Evolutionary conservation across 345 rosid genomes (phyloP), one percentile per base, ranked within the genome.

Genomic region (Pistacia vera): DNA sequence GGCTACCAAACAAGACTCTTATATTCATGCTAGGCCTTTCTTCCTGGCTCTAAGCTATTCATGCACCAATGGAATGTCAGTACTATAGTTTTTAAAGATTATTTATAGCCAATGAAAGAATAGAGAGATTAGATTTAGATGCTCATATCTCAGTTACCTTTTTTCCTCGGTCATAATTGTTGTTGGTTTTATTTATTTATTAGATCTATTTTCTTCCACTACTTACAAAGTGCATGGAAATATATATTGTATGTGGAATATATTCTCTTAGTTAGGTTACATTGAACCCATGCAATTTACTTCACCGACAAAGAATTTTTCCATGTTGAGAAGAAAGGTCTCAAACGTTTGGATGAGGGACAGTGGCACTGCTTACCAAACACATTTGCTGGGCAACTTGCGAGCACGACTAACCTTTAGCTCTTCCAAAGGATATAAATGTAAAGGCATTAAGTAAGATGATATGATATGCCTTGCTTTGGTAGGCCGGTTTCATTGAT

Each of bases 261-360:
- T 58, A 72, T 78, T 78, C 77, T 70, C 16, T 14, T 25, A 52
- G n/a, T 0, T 30, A 41, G 35, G 9, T 49, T 48, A 3, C 35
- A 49, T 17, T 20, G 33, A 66, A 8, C 68, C 41, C 41, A 4
- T 1, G 44, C 44, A 28, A 61, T 76, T 41, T 41, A 5, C 18
- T 6, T 18, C n/a, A 54, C 18, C 36, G 72, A 57, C 48, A 67
- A 30, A 17, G 78, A 66, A 66, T 75, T 44, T 57, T 44, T 57
- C 49, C 17, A 14, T 14, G 4, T 38, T 20, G 52, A 36, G 46
- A 0, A 8, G 30, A 44, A 62, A 41, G 49, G 48, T 52, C 72
- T 56, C 25, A 44, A 44, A 75, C 28, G 57, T 22, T 75, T 57
- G 13, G 20, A 65, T 51, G 8, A 12, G 49, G 22, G 8, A 36